Evolutionary conservation across 768 basidiomycete species (phyloP), one percentile per base, ranked within the genome.

Genomic region (Russula compacta): DNA sequence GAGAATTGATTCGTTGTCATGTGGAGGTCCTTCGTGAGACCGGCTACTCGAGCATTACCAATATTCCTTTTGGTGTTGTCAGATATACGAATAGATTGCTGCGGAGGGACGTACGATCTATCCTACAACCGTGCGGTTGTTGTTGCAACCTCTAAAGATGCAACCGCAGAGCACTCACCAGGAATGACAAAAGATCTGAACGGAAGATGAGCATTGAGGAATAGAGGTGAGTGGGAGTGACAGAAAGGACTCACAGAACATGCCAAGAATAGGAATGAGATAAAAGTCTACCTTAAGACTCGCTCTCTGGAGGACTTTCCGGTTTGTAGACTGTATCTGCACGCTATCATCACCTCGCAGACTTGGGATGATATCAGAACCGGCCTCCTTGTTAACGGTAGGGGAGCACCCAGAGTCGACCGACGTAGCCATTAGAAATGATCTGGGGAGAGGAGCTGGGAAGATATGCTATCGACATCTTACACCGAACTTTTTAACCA

Each of bases 31-130:
- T 65, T 68, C 50, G 71, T 69, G n/a, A 74, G 65, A 21, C 73
- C 73, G 5, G 72, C 73, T 35, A 72, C 65, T 7, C 66, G 60
- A 9, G 72, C 73, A 64, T 73, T 73, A 1, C 71, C 72, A 8
- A 69, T 60, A 19, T 69, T 69, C 12, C 67, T 67, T 56, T 38
- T 47, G 24, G 33, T 6, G 8, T 15, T 11, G 38, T 58, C 38
- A 60, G 43, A 46, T 9, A 36, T 12, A 21, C 15, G 14, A 8
- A 47, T 15, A 9, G 24, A 21, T 15, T 7, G 6, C 42, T 19
- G 33, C 2, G 40, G 51, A 19, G 15, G n/a, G 15, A 64, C 63
- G 29, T 46, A 66, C 63, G 65, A 49, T 60, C 63, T 46, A 53
- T 66, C 65, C 65, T 65, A 12, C 33, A 44, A 21, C 7, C 29